Evolutionary conservation across 2,329 filamentous ascomycete genomes (phyloP).

Genomic region (Calonectria leucothoes): DNA sequence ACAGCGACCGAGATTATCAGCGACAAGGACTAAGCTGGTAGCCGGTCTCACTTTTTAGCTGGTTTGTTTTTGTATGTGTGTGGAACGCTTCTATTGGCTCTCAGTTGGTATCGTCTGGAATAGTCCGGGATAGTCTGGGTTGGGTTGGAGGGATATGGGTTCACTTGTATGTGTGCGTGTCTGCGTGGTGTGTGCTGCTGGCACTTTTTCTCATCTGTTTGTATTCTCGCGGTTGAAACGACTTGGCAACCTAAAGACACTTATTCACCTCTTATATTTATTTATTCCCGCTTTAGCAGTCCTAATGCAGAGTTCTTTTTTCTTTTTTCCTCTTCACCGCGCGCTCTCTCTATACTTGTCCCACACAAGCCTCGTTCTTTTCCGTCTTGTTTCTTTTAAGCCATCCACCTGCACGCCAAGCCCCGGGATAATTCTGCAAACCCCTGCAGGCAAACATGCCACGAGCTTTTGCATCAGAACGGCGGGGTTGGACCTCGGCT

Average conservation of each 20-base stretch:
- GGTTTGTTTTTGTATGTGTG: neutral
- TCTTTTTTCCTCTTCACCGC: neutral
- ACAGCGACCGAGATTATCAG: constrained; percentile 37
- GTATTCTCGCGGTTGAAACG: constrained; percentile 13
- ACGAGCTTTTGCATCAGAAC: neutral
- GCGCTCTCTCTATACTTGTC: neutral
- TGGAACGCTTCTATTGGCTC: neutral
- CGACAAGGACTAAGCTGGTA: neutral
- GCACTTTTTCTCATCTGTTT: constrained; percentile 10
- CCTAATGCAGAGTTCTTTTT: neutral
- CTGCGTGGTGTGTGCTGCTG: neutral
- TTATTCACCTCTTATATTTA: constrained; percentile 1
- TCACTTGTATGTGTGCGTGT: neutral
- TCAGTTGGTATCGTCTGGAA: neutral
- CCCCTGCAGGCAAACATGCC: neutral
- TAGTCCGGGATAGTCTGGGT: no score
- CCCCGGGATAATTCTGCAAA: neutral
- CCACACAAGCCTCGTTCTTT: neutral
- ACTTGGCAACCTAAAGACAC: constrained; percentile 8
- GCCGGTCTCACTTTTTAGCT: no score
- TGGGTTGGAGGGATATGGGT: neutral
- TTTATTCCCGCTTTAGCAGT: neutral
- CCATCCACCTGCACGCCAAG: neutral
- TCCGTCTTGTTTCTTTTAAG: neutral
- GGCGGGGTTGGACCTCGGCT: neutral